Evolutionary conservation across 2,329 filamentous ascomycete genomes (phyloP).

Genomic region (Pestalotiopsis sp.): DNA sequence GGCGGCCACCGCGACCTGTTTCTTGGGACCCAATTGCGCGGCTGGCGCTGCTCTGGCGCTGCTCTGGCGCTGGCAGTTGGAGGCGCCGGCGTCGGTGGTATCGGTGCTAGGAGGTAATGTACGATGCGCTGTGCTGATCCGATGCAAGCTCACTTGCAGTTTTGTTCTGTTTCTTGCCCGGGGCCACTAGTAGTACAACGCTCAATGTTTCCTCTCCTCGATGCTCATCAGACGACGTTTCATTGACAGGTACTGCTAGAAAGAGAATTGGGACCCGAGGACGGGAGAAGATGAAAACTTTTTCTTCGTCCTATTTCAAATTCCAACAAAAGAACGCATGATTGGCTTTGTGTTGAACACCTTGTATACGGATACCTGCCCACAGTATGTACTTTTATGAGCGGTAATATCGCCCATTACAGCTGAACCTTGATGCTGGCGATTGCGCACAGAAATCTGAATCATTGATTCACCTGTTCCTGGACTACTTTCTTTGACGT

Average conservation of each 20-base stretch:
- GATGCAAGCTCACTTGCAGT: neutral
- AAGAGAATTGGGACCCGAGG: neutral
- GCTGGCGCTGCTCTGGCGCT: neutral
- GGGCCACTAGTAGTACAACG: neutral
- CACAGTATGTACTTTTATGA: neutral
- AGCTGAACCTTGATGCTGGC: neutral
- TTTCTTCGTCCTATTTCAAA: neutral
- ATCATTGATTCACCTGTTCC: neutral
- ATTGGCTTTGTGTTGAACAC: neutral
- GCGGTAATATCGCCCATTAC: neutral
- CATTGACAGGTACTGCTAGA: neutral
- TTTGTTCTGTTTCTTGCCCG: neutral
- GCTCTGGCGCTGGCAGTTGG: neutral
- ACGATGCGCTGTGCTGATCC: neutral
- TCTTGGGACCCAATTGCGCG: neutral
- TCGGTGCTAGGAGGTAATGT: neutral
- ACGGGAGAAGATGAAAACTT: neutral
- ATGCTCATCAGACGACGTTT: neutral
- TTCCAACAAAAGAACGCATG: neutral
- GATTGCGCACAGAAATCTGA: neutral
- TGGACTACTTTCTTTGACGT: neutral
- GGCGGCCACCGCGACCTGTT: neutral
- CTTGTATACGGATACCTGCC: neutral
- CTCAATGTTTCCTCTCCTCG: neutral
- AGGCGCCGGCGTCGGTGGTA: neutral